These are phyloP conservation scores for Phytopythium helicoides DNA, from an alignment of 352 stramenopile species.

Conservation along the genomic window DNA sequence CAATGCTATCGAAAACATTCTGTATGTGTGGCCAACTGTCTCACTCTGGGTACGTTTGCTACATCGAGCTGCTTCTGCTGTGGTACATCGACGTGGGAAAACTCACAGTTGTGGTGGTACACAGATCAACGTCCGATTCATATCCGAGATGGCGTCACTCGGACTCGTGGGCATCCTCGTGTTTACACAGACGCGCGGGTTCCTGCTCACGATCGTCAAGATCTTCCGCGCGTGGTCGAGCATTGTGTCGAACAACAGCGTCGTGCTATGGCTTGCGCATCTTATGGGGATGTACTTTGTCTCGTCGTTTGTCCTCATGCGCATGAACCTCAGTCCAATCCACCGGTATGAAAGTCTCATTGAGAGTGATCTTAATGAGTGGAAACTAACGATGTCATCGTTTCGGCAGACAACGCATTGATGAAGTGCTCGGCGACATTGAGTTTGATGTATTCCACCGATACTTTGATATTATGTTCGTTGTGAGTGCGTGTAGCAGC, in stretches of 20 bases:
- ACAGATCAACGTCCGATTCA: constrained; percentile 75
- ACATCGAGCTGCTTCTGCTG: background rate
- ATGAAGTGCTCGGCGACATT: constrained; percentile 80
- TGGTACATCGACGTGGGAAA: background rate
- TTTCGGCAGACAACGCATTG: constrained; percentile 56
- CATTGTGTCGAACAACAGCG: constrained; percentile 80
- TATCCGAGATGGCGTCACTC: constrained; percentile 77
- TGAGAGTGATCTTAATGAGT: constrained; percentile 2
- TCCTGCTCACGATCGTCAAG: constrained; percentile 73
- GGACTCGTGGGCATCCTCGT: constrained; percentile 79
- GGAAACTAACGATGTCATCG: background rate
- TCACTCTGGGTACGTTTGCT: constrained; percentile 41
- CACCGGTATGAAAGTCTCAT: constrained; percentile 42
- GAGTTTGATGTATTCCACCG: constrained; percentile 83
- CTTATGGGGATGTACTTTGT: constrained; percentile 90
- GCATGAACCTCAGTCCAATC: constrained; percentile 76
- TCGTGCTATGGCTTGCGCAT: constrained; percentile 79
- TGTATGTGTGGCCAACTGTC: constrained; percentile 80
- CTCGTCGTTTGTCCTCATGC: constrained; percentile 86
- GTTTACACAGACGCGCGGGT: constrained; percentile 80
- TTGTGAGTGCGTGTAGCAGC: constrained; percentile 69
- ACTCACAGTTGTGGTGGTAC: background rate
- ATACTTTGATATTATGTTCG: constrained; percentile 87
- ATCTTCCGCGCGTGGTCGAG: constrained; percentile 81
- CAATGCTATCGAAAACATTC: constrained; percentile 70